Conservation (phyloP, 345 rosid genomes). For the Boechera stricta region DNA sequence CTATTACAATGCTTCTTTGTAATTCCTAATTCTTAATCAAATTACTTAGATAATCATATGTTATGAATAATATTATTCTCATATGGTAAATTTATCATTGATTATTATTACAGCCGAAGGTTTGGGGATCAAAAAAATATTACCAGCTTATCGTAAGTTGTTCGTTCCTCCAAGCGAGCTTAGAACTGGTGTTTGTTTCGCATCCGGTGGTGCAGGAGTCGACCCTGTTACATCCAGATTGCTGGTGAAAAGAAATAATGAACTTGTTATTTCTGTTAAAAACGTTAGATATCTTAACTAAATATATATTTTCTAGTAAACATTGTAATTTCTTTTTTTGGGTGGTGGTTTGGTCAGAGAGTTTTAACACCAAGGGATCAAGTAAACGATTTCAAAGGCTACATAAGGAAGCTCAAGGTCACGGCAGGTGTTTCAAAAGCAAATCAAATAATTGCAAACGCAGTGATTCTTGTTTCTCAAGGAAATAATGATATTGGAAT, state of each 20-base stretch:
- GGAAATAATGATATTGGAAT: constrained; percentile 71
- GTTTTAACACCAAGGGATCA: constrained; percentile 56
- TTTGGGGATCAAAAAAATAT: constrained; percentile 27
- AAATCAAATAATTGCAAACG: constrained; percentile 42
- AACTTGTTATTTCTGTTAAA: constrained; percentile 18
- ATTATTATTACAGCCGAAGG: constrained; percentile 40
- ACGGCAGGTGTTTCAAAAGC: constrained; percentile 48
- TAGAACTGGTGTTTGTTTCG: constrained; percentile 47
- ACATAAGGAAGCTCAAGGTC: constrained; percentile 46
- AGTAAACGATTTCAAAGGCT: constrained; percentile 52
- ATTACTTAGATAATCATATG: constrained; percentile 20
- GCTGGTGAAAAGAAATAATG: constrained; percentile 23
- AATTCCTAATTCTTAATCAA: not conserved
- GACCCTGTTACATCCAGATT: constrained; percentile 37
- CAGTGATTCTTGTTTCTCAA: constrained; percentile 48
- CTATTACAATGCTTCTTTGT: not conserved
- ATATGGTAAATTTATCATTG: not conserved
- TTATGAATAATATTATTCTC: not conserved
- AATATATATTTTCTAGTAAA: not conserved
- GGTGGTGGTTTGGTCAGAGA: constrained; percentile 47
- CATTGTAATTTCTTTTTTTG: not conserved
- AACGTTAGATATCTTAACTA: constrained; percentile 13
- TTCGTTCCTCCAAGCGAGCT: constrained; percentile 32
- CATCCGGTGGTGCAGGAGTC: constrained; percentile 50
- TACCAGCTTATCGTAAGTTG: constrained; percentile 42